phyloP scores from a whole-genome alignment of 805 yeast genomes.

The Saturnispora sekii region DNA sequence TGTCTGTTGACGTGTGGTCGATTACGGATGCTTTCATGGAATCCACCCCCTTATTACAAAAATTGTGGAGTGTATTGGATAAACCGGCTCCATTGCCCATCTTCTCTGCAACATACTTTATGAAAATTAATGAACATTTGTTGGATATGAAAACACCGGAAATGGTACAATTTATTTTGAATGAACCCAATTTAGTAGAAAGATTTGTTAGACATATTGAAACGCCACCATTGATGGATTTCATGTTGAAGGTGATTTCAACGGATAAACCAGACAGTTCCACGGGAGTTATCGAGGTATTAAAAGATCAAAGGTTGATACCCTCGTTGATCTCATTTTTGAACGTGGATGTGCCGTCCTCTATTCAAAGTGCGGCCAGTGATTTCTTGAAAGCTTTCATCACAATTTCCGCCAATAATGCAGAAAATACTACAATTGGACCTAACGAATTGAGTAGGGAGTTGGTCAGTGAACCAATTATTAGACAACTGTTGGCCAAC shows the following conservation, averaged over 20 bases:
- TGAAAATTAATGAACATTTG: conserved; percentile 84
- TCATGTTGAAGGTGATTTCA: conserved; percentile 76
- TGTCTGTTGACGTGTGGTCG: conserved; percentile 91
- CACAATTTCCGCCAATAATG: conserved; percentile 86
- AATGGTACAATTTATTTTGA: conserved; percentile 59
- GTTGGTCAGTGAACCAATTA: conserved; percentile 65
- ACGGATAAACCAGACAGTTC: conserved; percentile 88
- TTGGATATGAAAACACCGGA: conserved; percentile 83
- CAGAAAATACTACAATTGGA: conserved; percentile 86
- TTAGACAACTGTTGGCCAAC: conserved; percentile 56
- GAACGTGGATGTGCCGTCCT: conserved; percentile 55
- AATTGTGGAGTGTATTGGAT: conserved; percentile 75
- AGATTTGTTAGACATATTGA: conserved; percentile 79
- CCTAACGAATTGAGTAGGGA: conserved; percentile 88
- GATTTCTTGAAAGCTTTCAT: conserved; percentile 92
- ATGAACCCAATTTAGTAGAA: conserved; percentile 63
- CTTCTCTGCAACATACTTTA: conserved; percentile 74
- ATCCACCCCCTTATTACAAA: conserved; percentile 49
- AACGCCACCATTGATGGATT: conserved; percentile 91
- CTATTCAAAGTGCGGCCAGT: conserved; percentile 87
- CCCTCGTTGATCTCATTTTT: conserved; percentile 63
- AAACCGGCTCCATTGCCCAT: conserved; percentile 58
- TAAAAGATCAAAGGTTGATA: conserved; percentile 65
- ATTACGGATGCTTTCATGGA: conserved; percentile 85
- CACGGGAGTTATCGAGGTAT: conserved; percentile 72